These are phyloP conservation scores for Fusarium albosuccineum DNA, from an alignment of 2,329 filamentous ascomycete species.

Conservation along the genomic window DNA sequence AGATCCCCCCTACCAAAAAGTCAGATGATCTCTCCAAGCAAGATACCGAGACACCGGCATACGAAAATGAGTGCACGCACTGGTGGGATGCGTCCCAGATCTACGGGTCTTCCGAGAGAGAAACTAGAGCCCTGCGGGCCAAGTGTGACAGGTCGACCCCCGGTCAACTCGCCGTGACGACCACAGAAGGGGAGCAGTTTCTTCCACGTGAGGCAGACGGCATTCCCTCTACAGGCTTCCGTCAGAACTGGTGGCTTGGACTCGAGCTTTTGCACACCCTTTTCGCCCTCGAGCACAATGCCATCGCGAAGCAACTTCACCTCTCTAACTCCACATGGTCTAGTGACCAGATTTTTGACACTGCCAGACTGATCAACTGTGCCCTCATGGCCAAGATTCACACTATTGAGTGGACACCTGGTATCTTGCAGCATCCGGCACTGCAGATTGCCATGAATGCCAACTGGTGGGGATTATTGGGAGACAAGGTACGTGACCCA, in stretches of 20 bases:
- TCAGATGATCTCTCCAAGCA: not conserved
- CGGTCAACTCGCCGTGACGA: not conserved
- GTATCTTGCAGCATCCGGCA: conserved; percentile 23
- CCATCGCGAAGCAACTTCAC: conserved; percentile 27
- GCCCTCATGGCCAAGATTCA: conserved; percentile 33
- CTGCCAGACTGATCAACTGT: conserved; percentile 16
- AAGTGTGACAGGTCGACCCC: conserved; percentile 12
- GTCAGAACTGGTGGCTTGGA: conserved; percentile 33
- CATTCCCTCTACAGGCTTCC: conserved; percentile 27
- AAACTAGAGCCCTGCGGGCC: conserved; percentile 7
- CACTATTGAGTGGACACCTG: conserved; percentile 32
- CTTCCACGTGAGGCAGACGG: conserved; percentile 11
- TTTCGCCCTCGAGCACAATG: conserved; percentile 29
- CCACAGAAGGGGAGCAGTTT: conserved; percentile 14
- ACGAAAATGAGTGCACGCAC: conserved; percentile 27
- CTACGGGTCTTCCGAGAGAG: conserved; percentile 24
- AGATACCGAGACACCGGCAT: conserved; percentile 16
- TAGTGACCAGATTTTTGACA: conserved; percentile 27
- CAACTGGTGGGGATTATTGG: conserved; percentile 29
- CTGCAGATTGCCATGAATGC: conserved; percentile 32
- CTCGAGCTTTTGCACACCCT: conserved; percentile 28
- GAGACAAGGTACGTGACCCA: conserved; percentile 17
- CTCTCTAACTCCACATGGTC: conserved; percentile 22
- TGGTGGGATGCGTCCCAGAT: conserved; percentile 35
- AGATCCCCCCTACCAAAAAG: conserved; percentile 13